These are phyloP conservation scores for Cylindricascospora bacillispora DNA, from an alignment of 1,139 yeast genomes.

Conservation along the genomic window DNA sequence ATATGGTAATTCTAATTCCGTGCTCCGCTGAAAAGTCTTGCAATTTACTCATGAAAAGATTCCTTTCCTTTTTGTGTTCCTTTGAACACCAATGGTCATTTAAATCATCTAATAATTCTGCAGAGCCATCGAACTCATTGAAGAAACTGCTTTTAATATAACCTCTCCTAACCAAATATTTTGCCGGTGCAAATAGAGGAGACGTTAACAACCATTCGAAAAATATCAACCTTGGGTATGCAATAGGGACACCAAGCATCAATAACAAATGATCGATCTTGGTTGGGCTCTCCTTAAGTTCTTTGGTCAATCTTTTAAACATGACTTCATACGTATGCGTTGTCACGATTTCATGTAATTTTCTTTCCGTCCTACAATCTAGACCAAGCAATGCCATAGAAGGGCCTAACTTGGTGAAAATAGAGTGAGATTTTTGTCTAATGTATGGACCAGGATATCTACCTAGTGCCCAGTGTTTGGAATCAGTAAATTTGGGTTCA, in stretches of 20 bases:
- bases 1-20: slow-evolving; percentile 65
- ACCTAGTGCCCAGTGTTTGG: slow-evolving; percentile 50
- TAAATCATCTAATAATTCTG: slow-evolving; percentile 82
- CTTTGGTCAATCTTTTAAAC: slow-evolving; percentile 48
- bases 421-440: slow-evolving; percentile 48
- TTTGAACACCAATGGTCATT: slow-evolving; percentile 95
- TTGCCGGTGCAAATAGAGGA: slow-evolving; percentile 47
- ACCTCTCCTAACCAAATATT: slow-evolving; percentile 57
- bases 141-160: slow-evolving; percentile 56
- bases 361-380: slow-evolving; percentile 89
- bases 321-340: slow-evolving; percentile 43
- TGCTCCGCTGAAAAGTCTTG: slow-evolving; percentile 49
- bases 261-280: slow-evolving; percentile 63
- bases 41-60: slow-evolving; percentile 41
- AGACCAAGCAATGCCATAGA: slow-evolving; percentile 62
- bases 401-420: slow-evolving; percentile 62
- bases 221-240: slow-evolving; percentile 89
- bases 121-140: slow-evolving; percentile 82
- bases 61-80: slow-evolving; percentile 71
- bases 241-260: slow-evolving; percentile 86
- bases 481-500: slow-evolving; percentile 26
- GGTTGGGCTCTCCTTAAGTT: slow-evolving; percentile 30
- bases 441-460: slow-evolving; percentile 51
- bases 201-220: slow-evolving; percentile 63
- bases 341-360: slow-evolving; percentile 44